Base-by-base conservation (phyloP, 306 rosid species). In the Vicia sativa region DNA sequence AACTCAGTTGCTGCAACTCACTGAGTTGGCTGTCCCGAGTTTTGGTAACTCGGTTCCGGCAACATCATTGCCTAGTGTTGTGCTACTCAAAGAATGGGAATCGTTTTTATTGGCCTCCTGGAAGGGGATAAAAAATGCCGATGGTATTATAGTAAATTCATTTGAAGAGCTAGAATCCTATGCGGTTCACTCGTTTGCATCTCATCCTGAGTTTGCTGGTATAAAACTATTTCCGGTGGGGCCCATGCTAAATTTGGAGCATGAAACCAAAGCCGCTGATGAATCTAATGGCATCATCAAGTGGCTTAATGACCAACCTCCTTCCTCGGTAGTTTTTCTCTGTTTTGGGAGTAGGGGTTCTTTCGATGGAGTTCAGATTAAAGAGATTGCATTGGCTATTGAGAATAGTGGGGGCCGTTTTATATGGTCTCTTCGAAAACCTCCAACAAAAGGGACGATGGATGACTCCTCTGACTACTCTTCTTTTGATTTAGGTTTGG, bases 131-230 rank as follows among this genome's bases (percentile, higher is more conserved):
- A 79, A 79, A 60, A 25, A 56, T 13, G 44, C 74, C 1, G 61
- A 81, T 43, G 95, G 88, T 3, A 18, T 85, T 23, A 37, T 87
- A 15, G 81, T 87, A n/a, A 87, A 87, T 23, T 54, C 88, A 0
- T 77, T 81, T 53, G 49, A 37, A 18, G 93, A 87, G 66, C 58
- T 83, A 0, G 88, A 87, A 54, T 41, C 79, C 2, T 56, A 72
- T 48, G 85, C 85, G 0, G n/a, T 84, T 7, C 61, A 43, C 15
- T 67, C 81, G 0, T 54, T 54, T 25, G 39, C 71, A 10, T 43
- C 39, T 0, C 9, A 57, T 38, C 13, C 44, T 8, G 34, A 0
- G 2, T 1, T 34, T 5, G 3, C 28, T 2, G 10, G 9, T 18
- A 6, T 23, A 5, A 81, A 84, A 0, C 15, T 82, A 1, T 83